phyloP scores from a whole-genome alignment of 805 yeast genomes.

The Maudiozyma barnettii region DNA sequence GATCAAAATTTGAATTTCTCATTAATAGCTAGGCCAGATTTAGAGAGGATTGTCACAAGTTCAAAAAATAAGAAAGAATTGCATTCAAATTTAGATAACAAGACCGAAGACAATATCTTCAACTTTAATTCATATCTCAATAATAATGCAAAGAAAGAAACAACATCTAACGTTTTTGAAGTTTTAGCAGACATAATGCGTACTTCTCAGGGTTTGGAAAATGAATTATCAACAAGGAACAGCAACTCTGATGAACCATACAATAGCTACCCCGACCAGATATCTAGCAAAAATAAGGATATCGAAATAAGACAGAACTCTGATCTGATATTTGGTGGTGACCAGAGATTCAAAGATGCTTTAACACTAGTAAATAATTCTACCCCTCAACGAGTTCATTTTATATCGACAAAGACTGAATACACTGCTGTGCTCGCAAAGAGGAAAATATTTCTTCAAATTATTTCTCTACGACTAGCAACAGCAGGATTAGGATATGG shows the following conservation, averaged over 20 bases:
- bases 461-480: constrained; percentile 61
- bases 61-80: not conserved
- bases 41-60: constrained; percentile 23
- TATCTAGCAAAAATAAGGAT: constrained; percentile 5
- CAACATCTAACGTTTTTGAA: constrained; percentile 11
- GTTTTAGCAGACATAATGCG: constrained; percentile 14
- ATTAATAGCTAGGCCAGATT: constrained; percentile 60
- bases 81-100: not conserved
- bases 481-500: constrained; percentile 33
- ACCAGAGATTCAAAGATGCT: constrained; percentile 71
- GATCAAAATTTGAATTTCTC: constrained; percentile 38
- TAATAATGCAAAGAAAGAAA: not conserved
- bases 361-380: constrained; percentile 46
- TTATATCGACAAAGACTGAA: constrained; percentile 37
- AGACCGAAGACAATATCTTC: not conserved
- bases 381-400: constrained; percentile 16
- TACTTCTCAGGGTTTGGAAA: not conserved
- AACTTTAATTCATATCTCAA: not conserved
- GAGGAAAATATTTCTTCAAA: constrained; percentile 44
- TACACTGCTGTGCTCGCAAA: constrained; percentile 47
- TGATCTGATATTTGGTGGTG: constrained; percentile 62
- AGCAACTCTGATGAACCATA: not conserved
- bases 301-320: constrained; percentile 11
- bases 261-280: constrained; percentile 2
- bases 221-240: not conserved